A percentile compares a stretch with the other conserved stretches of the same genome.
Conservation (phyloP, 1,139 yeast species). For the Pichia sp. region DNA sequence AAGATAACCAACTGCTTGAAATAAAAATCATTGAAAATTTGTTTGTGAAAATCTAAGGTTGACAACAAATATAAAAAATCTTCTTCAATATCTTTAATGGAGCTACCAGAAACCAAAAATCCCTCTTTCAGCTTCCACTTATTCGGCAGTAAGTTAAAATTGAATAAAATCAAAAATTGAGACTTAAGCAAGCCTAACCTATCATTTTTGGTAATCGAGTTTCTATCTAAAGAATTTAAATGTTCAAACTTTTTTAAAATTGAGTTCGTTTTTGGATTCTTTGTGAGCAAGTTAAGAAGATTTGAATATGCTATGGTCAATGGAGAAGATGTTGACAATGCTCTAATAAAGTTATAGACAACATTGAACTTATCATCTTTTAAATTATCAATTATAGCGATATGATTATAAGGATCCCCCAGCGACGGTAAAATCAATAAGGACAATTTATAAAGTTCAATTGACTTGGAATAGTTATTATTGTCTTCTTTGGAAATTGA, state of each 20-base stretch:
- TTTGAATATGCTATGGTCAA: constrained; percentile 35
- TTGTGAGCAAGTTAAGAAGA: constrained; percentile 24
- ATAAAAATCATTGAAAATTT: constrained; percentile 23
- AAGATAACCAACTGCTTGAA: constrained; percentile 25
- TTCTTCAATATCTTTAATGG: constrained; percentile 27
- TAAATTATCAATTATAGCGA: constrained; percentile 47
- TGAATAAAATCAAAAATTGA: constrained; percentile 23
- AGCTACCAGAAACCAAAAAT: constrained; percentile 23
- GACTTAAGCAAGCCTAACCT: constrained; percentile 22
- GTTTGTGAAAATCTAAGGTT: constrained; percentile 23
- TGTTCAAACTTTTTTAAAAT: constrained; percentile 21
- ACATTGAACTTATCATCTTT: constrained; percentile 33
- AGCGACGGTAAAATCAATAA: constrained; percentile 52
- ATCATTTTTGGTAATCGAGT: constrained; percentile 25
- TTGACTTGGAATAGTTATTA: constrained; percentile 35
- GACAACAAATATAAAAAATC: constrained; percentile 25
- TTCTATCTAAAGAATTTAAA: constrained; percentile 18
- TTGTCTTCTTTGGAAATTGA: constrained; percentile 31
- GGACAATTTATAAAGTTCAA: constrained; percentile 43
- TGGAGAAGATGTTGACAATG: constrained; percentile 48
- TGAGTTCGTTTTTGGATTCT: constrained; percentile 19
- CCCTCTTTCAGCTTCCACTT: constrained; percentile 27
- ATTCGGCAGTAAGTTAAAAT: constrained; percentile 22
- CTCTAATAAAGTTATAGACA: constrained; percentile 47
- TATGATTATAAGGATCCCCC: constrained; percentile 60